Conservation (phyloP, 257 asterid species). For the Solanum virginianum region DNA sequence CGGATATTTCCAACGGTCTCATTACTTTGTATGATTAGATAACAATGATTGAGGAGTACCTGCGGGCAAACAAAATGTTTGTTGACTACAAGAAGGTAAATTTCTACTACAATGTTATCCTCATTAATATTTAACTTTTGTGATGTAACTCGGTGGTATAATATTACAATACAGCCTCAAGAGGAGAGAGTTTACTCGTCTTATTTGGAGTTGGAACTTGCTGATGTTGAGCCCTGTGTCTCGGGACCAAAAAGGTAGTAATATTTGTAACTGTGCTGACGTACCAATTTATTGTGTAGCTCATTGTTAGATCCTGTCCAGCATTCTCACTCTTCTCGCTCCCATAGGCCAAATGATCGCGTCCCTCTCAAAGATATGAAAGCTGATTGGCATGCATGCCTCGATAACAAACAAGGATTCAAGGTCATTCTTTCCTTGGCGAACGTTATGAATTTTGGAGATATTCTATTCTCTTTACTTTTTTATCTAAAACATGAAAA, state of each 20-base stretch:
- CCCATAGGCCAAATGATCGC: conserved; percentile 79
- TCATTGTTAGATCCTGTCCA: neutral
- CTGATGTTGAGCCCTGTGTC: conserved; percentile 66
- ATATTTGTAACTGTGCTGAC: neutral
- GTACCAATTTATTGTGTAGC: neutral
- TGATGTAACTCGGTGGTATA: neutral
- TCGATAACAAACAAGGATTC: conserved; percentile 72
- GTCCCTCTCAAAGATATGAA: conserved; percentile 79
- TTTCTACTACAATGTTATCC: neutral
- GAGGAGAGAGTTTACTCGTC: conserved; percentile 68
- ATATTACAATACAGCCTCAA: conserved; percentile 54
- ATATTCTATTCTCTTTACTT: neutral
- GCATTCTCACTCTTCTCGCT: neutral
- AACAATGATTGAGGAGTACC: conserved; percentile 73
- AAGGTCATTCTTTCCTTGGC: conserved; percentile 35
- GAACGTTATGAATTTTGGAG: neutral
- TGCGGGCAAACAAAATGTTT: conserved; percentile 76
- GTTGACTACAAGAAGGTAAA: conserved; percentile 74
- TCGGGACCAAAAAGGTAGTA: conserved; percentile 96
- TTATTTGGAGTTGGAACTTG: conserved; percentile 57
- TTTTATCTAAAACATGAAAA: neutral
- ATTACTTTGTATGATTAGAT: conserved; percentile 34
- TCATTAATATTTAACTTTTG: neutral
- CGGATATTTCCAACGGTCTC: neutral
- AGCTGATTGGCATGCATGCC: conserved; percentile 81